Base-by-base conservation (phyloP, 345 rosid genomes). In the Gossypium rotundifolium region DNA sequence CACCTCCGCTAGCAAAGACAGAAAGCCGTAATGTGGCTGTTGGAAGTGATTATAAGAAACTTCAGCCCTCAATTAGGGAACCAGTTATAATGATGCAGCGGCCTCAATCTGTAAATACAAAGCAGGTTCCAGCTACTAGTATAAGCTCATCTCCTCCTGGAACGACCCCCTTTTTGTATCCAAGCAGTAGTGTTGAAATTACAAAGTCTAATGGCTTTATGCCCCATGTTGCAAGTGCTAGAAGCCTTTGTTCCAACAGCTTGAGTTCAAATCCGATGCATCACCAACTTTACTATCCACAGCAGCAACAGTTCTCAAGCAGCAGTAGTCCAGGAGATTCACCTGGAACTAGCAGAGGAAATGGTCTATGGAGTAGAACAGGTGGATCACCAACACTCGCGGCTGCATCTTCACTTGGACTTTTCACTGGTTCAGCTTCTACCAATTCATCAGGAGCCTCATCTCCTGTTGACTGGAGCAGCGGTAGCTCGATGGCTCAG, bases 381-480 rank as follows among this genome's bases (percentile, higher is more conserved):
- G 76, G 82, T 65, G 71, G 84, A 5, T 81, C 88, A 16, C 87
- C 92, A n/a, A 75, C 89, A 11, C 81, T 90, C 49, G 87, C 92
- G 9, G 91, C 97, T 79, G 93, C 95, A 8, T 85, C 97, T 9
- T 91, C 97, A 4, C 87, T 93, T 11, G 98, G 97, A 55, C 84
- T 91, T 22, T 93, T 91, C 85, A 85, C 98, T 8, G 90, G 88
- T 12, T 79, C 84, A 74, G 90, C 89, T 63, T 87, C 89, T 71
- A 81, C 85, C 0, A 83, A 84, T 52, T 75, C 91, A 20, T 88
- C 90, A 0, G 93, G 89, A 25, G 83, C 88, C 52, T 79, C 91
- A 29, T 88, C 94, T 70, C 90, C 90, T 0, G 86, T 91, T 53
- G 92, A 93, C 78, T 91, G 98, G 97, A 83, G 82, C 77, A 87